These are phyloP conservation scores for Cerioporus squamosus DNA, from an alignment of 1,284 basidiomycete genomes.

Conservation along the genomic window DNA sequence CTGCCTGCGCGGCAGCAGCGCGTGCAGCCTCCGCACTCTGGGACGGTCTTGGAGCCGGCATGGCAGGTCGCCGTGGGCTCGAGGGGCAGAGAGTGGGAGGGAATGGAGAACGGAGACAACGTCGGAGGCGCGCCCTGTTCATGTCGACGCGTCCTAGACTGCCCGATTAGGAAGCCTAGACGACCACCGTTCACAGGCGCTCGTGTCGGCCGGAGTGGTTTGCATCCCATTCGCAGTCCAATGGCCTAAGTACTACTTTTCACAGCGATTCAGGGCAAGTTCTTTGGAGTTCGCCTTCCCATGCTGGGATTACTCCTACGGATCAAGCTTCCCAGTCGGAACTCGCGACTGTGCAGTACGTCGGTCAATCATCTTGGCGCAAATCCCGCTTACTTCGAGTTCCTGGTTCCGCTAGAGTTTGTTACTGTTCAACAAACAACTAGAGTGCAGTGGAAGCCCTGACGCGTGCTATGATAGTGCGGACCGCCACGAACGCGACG, in stretches of 20 bases:
- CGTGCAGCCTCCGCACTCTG: conserved; percentile 74
- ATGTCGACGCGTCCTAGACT: conserved; percentile 21
- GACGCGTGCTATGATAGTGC: neutral
- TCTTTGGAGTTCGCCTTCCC: too few relatives aligned
- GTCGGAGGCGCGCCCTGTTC: neutral
- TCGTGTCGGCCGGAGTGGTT: neutral
- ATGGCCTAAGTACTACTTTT: too few relatives aligned
- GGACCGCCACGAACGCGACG: neutral
- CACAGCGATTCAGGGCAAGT: too few relatives aligned
- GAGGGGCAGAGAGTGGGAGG: neutral
- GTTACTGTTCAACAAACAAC: too few relatives aligned
- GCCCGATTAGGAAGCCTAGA: conserved; percentile 15
- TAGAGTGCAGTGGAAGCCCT: too few relatives aligned
- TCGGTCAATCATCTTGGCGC: too few relatives aligned
- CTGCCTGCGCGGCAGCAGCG: conserved; percentile 87
- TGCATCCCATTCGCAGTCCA: too few relatives aligned
- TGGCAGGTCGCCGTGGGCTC: conserved; percentile 26
- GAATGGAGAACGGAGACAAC: neutral
- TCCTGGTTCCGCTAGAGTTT: too few relatives aligned
- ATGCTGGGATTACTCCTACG: too few relatives aligned
- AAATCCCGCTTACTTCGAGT: too few relatives aligned
- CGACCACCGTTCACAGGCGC: conserved; percentile 5
- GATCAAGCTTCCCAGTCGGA: neutral
- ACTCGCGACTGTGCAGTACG: too few relatives aligned
- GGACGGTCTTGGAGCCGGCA: conserved; percentile 60